Conservation (phyloP, 768 basidiomycete genomes). For the Tylopilus subfusipes region DNA sequence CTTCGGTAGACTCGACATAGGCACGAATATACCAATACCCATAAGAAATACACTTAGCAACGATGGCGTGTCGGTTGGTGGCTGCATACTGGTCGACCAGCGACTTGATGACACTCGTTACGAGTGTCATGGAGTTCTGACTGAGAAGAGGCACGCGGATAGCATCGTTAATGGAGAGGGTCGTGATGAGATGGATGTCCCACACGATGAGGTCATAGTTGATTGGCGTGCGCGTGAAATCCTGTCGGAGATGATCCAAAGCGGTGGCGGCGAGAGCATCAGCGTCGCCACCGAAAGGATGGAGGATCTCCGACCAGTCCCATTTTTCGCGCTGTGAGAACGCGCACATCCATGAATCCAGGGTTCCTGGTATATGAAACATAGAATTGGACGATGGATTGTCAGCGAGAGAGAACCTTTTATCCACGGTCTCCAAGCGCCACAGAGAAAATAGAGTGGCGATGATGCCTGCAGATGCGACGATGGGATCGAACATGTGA, state of each 20-base stretch:
- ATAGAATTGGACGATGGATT: constrained; percentile 2
- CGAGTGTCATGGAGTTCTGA: constrained; percentile 17
- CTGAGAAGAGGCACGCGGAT: constrained; percentile 25
- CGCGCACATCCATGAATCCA: constrained; percentile 29
- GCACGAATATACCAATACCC: constrained; percentile 31
- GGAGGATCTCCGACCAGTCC: constrained; percentile 27
- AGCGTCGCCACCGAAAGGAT: constrained; percentile 19
- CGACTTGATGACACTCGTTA: constrained; percentile 16
- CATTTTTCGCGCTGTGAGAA: constrained; percentile 24
- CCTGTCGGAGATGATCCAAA: constrained; percentile 24
- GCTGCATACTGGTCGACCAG: constrained; percentile 11
- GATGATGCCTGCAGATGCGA: constrained; percentile 16
- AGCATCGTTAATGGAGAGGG: constrained; percentile 22
- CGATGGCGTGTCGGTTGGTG: constrained; percentile 1
- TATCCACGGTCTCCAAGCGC: constrained; percentile 23
- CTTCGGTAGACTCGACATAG: constrained; percentile 26
- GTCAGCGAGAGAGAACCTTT: constrained; percentile 13
- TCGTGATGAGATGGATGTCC: constrained; percentile 30
- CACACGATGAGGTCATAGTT: constrained; percentile 29
- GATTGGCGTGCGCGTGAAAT: constrained; percentile 16
- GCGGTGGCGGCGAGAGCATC: constrained; percentile 21
- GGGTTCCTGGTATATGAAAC: constrained; percentile 9
- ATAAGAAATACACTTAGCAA: constrained; percentile 28
- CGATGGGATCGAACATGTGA: constrained; percentile 17
- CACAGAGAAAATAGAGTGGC: constrained; percentile 27